Percentiles rank a stretch among this genome's conserved stretches.
phyloP scores from a whole-genome alignment of 169 alveolate species.

The Eimeria falciformis region DNA sequence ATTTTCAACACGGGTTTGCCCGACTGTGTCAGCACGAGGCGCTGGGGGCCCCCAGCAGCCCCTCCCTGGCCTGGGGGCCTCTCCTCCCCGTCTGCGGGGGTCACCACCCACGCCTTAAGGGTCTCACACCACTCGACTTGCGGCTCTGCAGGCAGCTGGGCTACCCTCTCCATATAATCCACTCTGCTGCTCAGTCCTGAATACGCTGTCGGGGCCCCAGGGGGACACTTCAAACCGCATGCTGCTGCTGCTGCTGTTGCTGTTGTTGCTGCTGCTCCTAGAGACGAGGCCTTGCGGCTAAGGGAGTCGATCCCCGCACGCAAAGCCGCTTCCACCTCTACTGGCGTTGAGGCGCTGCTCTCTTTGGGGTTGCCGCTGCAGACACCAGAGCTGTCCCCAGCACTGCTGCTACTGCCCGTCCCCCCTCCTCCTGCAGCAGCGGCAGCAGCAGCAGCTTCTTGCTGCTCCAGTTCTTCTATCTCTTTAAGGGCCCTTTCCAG shows the following conservation, averaged over 20 bases:
- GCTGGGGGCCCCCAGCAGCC: neutral
- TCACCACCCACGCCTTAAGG: constrained; percentile 71
- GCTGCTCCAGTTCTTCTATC: neutral
- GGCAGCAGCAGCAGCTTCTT: constrained; percentile 45
- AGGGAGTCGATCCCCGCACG: neutral
- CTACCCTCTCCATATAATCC: constrained; percentile 67
- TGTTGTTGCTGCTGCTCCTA: constrained; percentile 24
- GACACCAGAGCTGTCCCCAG: neutral
- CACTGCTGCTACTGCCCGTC: neutral
- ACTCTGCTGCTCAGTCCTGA: constrained; percentile 32
- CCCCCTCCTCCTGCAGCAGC: constrained; percentile 37
- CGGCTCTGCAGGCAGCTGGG: constrained; percentile 64
- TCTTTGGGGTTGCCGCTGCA: constrained; percentile 33
- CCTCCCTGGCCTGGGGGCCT: neutral
- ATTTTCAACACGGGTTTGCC: constrained; percentile 44
- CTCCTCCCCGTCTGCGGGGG: neutral
- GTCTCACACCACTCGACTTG: constrained; percentile 59
- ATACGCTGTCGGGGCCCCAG: constrained; percentile 4
- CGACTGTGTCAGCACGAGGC: neutral
- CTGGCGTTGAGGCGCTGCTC: neutral
- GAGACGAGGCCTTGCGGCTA: neutral
- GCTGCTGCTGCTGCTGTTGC: constrained; percentile 22
- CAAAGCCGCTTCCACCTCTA: neutral
- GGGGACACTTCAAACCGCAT: neutral
- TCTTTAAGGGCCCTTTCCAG: neutral